Conservation (phyloP, 257 asterid genomes). For the Ocimum tenuiflorum region DNA sequence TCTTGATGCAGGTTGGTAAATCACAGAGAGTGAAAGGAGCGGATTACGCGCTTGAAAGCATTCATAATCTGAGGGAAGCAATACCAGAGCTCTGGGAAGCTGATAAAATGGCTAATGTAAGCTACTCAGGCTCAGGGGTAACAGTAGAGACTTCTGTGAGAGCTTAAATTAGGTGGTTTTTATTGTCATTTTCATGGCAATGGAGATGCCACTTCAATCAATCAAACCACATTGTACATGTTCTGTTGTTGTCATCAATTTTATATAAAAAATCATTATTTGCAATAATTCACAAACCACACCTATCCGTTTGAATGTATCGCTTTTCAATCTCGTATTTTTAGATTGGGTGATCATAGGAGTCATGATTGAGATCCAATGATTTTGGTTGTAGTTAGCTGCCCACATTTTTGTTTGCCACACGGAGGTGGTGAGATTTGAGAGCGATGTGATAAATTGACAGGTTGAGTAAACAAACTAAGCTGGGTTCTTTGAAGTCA, state of each 20-base stretch:
- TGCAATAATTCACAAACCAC: background rate
- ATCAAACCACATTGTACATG: conserved; percentile 29
- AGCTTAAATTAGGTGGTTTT: conserved; percentile 28
- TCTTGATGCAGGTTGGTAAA: conserved; percentile 57
- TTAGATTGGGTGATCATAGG: background rate
- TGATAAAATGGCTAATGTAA: conserved; percentile 51
- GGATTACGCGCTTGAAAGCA: conserved; percentile 83
- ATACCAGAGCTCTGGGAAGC: conserved; percentile 84
- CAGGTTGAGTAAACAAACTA: conserved; percentile 7
- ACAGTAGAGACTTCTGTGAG: conserved; percentile 80
- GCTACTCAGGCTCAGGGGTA: conserved; percentile 47
- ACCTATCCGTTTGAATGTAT: background rate
- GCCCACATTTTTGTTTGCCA: conserved; percentile 15
- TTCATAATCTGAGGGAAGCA: conserved; percentile 85
- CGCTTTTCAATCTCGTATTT: background rate
- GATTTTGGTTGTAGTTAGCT: conserved; percentile 24
- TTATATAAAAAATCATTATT: conserved; percentile 13
- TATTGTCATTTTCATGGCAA: background rate
- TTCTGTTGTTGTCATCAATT: conserved; percentile 21
- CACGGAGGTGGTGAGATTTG: background rate
- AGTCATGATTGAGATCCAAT: conserved; percentile 22
- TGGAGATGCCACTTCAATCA: conserved; percentile 15
- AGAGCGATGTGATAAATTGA: conserved; percentile 18
- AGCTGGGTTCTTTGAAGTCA: background rate
- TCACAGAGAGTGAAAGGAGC: conserved; percentile 84